A percentile compares a stretch with the other conserved stretches of the same genome.
phyloP scores from a whole-genome alignment of 78 protist species.

The Dictyostelium brefeldianum region DNA sequence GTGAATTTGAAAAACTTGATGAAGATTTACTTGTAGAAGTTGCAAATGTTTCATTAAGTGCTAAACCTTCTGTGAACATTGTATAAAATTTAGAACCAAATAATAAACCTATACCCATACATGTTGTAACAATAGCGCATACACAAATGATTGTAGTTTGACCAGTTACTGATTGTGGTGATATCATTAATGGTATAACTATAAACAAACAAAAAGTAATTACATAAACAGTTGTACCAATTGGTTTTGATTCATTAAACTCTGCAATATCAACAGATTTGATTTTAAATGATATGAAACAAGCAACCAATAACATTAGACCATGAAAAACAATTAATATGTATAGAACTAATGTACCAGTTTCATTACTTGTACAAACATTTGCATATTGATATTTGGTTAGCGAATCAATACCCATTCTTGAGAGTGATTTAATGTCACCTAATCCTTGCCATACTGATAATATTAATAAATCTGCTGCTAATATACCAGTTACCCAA shows the following conservation, averaged over 20 bases:
- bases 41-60: background rate
- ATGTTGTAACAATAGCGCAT: conserved; percentile 11
- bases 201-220: conserved; percentile 60
- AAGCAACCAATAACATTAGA: conserved; percentile 29
- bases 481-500: conserved; percentile 28
- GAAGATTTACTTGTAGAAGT: background rate
- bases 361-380: conserved; percentile 5
- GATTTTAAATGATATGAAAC: conserved; percentile 66
- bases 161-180: background rate
- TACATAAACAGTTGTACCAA: conserved; percentile 17
- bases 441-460: background rate
- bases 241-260: conserved; percentile 49
- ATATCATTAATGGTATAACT: conserved; percentile 43
- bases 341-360: conserved; percentile 4
- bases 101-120: background rate
- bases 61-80: background rate
- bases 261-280: conserved; percentile 61
- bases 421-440: background rate
- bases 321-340: conserved; percentile 18
- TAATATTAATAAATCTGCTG: conserved; percentile 1
- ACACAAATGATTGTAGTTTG: conserved; percentile 41
- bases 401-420: background rate
- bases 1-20: background rate
- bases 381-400: conserved; percentile 25
- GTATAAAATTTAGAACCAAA: conserved; percentile 29